phyloP scores from a whole-genome alignment of 2,329 filamentous ascomycete genomes.

The Biscogniauxia marginata region DNA sequence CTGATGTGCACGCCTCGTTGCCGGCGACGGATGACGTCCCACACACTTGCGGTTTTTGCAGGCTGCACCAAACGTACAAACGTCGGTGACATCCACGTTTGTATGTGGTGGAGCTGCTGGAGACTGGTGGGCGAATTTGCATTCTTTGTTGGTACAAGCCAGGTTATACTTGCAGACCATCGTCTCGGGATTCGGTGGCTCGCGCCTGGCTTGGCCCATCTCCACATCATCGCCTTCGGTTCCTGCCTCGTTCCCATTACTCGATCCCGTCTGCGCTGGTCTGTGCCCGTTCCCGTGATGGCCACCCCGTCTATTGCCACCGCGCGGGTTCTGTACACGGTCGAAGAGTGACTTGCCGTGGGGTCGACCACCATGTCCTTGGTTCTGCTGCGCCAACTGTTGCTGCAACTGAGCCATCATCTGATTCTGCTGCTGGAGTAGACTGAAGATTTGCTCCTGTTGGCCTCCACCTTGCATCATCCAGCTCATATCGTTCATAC shows the following conservation, averaged over 20 bases:
- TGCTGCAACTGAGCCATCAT: conserved; percentile 78
- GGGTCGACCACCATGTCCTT: conserved; percentile 43
- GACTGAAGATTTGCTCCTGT: conserved; percentile 70
- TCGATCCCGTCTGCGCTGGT: conserved; percentile 31
- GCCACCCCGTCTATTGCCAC: conserved; percentile 47
- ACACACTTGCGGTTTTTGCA: conserved; percentile 97
- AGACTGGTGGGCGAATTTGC: conserved; percentile 91
- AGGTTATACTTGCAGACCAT: conserved; percentile 88
- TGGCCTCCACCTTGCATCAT: conserved; percentile 57
- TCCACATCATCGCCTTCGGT: conserved; percentile 61
- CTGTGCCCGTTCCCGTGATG: conserved; percentile 41
- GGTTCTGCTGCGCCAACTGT: conserved; percentile 56
- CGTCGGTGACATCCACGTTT: conserved; percentile 74
- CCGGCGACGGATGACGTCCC: conserved; percentile 87
- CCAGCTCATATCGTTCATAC: conserved; percentile 45
- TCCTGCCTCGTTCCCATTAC: conserved; percentile 35
- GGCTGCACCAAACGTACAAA: conserved; percentile 80
- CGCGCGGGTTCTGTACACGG: conserved; percentile 60
- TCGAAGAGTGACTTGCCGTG: conserved; percentile 69
- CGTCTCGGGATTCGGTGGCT: conserved; percentile 57
- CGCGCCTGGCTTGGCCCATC: conserved; percentile 53
- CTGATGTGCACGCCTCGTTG: conserved; percentile 74
- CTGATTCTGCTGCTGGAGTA: conserved; percentile 83
- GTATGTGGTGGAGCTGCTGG: conserved; percentile 79
- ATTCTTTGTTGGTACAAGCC: conserved; percentile 83